Evolutionary conservation across 2,329 filamentous ascomycete genomes (phyloP).

Genomic region (Diaporthe velutina): DNA sequence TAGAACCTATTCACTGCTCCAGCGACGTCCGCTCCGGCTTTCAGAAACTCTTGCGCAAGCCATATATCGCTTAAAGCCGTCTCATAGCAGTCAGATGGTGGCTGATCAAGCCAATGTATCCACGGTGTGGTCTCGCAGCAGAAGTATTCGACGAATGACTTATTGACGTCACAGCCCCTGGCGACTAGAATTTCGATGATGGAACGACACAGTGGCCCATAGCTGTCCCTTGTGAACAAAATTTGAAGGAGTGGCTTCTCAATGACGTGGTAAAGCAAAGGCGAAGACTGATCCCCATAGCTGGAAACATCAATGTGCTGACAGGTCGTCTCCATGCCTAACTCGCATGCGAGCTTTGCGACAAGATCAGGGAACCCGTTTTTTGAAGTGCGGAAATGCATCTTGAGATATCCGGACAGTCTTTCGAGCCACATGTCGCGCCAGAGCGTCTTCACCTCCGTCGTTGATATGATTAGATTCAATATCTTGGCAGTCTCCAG

Average conservation of each 20-base stretch:
- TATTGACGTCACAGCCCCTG: not conserved
- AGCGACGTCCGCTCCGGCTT: not conserved
- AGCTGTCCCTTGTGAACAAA: no score
- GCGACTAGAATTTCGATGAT: not conserved
- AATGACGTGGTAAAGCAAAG: not conserved
- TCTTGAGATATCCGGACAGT: not conserved
- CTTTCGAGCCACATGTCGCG: not conserved
- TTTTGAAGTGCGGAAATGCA: not conserved
- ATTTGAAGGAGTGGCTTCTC: not conserved
- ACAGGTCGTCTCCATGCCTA: not conserved
- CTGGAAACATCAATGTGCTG: not conserved
- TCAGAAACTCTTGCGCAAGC: not conserved
- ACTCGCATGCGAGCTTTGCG: not conserved
- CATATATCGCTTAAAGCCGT: not conserved
- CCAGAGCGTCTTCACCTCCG: not conserved
- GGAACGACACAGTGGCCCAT: not conserved
- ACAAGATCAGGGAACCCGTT: not conserved
- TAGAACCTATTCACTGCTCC: slow-evolving; percentile 30
- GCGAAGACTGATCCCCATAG: not conserved
- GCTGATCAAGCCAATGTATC: not conserved
- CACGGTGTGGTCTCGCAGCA: not conserved
- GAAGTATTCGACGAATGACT: not conserved
- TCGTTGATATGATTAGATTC: not conserved
- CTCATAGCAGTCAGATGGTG: not conserved
- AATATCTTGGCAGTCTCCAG: not conserved